phyloP scores from a whole-genome alignment of 257 asterid genomes.

The Fraxinus pennsylvanica region DNA sequence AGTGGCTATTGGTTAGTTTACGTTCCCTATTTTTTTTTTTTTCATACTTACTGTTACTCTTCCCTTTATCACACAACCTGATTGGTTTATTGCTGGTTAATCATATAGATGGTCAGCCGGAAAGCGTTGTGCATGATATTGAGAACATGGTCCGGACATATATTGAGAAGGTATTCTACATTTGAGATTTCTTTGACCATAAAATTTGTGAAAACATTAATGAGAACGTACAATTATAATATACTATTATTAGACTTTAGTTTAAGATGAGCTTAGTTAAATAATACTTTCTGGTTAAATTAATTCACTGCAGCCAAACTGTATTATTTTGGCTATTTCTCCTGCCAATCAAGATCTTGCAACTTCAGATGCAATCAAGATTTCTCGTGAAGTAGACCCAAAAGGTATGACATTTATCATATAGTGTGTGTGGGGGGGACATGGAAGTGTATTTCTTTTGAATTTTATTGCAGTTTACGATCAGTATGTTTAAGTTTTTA shows the following conservation, averaged over 20 bases:
- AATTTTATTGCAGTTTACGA: neutral
- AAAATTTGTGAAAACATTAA: neutral
- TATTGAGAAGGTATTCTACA: conserved; percentile 80
- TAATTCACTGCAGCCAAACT: conserved; percentile 68
- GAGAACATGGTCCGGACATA: conserved; percentile 93
- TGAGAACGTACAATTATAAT: neutral
- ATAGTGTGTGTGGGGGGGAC: too few species aligned
- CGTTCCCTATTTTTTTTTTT: conserved; percentile 4
- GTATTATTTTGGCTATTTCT: conserved; percentile 81
- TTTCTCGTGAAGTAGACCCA: conserved; percentile 89
- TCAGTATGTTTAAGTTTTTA: conserved; percentile 9
- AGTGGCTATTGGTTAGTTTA: conserved; percentile 91
- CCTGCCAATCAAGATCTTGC: conserved; percentile 98
- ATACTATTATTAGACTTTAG: neutral
- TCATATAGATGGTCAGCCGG: conserved; percentile 85
- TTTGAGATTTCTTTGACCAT: conserved; percentile 1
- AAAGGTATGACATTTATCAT: conserved; percentile 47
- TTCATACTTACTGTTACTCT: neutral
- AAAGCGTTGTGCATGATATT: conserved; percentile 82
- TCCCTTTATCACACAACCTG: neutral
- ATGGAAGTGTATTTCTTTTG: neutral
- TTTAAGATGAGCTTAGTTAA: neutral
- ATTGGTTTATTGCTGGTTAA: conserved; percentile 26
- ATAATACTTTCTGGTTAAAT: conserved; percentile 16
- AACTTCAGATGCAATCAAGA: conserved; percentile 87